Evolutionary conservation across 176 grass and related monocot genomes (phyloP), one percentile per base, ranked within the genome.

Genomic region (Hsuehochloa calcarea): DNA sequence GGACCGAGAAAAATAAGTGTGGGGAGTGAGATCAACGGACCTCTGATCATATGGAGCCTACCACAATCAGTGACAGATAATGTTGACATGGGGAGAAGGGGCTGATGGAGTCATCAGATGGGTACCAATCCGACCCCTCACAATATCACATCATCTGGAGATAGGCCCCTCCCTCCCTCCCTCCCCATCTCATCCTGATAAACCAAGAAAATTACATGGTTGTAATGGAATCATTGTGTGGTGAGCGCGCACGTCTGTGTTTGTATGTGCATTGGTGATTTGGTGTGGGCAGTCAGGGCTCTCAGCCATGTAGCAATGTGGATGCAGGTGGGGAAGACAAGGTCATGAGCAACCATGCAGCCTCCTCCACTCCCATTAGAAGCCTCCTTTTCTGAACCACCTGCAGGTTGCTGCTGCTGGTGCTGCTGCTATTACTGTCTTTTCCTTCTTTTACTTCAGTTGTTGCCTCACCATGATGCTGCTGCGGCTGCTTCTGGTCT

Each of bases 311-410:
- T 80, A 94, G 63, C 25, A 80, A 62, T 70, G 82, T 76, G 52
- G 82, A 80, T 44, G 82, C 25, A 80, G 79, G 78, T 26, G 92
- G 89, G 50, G 87, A 94, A n/a, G 95, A 97, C n/a, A 97, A 82
- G 31, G 95, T 84, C 92, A 97, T 94, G 46, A 97, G 89, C 41
- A 97, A 73, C 3, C 90, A 76, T 1, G 95, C 95, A 38, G 95
- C 95, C 70, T 97, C 95, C 46, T 90, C 95, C 45, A 92, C 80
- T 19, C 85, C 88, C 88, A 88, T 88, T 35, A 90, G 52, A 46
- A 87, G 52, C 87, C 84, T 90, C 76, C 79, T 82, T 73, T 85
- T 87, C 80, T 82, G 87, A 39, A 89, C 82, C 31, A 68, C 77
- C 70, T 81, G 70, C 76, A 85, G 29, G 31, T 81, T 89, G 77